A percentile compares a stretch with the other conserved stretches of the same genome.
phyloP scores from a whole-genome alignment of 768 basidiomycete species.

The Termitomyces sp. region DNA sequence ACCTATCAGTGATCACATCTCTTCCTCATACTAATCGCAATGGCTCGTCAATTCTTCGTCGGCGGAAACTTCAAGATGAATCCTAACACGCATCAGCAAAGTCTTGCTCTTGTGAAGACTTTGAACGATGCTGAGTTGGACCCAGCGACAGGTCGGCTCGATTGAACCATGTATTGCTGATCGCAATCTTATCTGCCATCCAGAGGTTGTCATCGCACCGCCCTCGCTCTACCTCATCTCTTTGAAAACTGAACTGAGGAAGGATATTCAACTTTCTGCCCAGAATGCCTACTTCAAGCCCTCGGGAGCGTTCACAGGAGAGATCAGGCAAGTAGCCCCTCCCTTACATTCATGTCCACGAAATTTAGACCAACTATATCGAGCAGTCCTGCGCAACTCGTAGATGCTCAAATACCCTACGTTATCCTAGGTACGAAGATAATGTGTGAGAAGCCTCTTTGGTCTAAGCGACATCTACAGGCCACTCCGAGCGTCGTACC shows the following conservation, averaged over 20 bases:
- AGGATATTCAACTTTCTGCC: constrained; percentile 76
- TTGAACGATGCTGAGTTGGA: constrained; percentile 83
- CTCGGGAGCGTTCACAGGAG: constrained; percentile 93
- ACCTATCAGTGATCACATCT: constrained; percentile 6
- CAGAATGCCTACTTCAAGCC: constrained; percentile 88
- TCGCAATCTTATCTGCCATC: constrained; percentile 14
- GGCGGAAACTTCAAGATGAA: constrained; percentile 99
- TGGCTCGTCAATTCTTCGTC: constrained; percentile 88
- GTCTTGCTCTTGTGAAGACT: constrained; percentile 56
- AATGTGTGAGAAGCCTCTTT: not conserved
- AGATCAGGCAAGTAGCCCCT: constrained; percentile 66
- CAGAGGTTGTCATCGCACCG: constrained; percentile 93
- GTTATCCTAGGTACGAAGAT: constrained; percentile 74
- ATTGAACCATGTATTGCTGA: not conserved
- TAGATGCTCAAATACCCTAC: constrained; percentile 82
- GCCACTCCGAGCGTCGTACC: constrained; percentile 95
- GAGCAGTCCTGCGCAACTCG: constrained; percentile 73
- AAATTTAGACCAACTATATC: not conserved
- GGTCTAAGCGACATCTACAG: constrained; percentile 18
- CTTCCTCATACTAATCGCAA: constrained; percentile 21
- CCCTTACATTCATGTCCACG: not conserved
- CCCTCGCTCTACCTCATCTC: constrained; percentile 85
- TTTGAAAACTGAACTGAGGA: constrained; percentile 54
- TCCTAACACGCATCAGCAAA: constrained; percentile 60
- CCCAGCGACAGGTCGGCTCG: constrained; percentile 58